Evolutionary conservation across 2,329 filamentous ascomycete species (phyloP), one percentile per base, ranked within the genome.

Genomic region (Ilyonectria robusta): DNA sequence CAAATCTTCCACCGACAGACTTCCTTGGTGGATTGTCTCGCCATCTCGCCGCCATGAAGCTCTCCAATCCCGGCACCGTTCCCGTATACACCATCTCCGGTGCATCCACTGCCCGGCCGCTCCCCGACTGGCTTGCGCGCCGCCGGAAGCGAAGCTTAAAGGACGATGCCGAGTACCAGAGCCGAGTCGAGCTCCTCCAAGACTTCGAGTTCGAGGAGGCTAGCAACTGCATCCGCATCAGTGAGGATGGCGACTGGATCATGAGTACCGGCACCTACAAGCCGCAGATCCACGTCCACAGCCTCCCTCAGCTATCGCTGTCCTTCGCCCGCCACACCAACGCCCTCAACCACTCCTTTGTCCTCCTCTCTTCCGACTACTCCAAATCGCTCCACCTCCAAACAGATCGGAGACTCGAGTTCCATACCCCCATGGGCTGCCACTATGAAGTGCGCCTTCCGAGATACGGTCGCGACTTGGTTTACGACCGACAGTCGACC

Each of bases 131-230:
- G 95, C 92, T 99, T 67, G 93, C 94, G 37, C 89, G 94, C 72
- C 92, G 94, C 75, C 88, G 95, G 79, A 98, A 98, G 86, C 89
- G 93, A 79, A 97, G 93, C 78, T 84, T 98, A 74, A 98, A 98
- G 82, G 91, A 95, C 73, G 95, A 98, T 78, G 87, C 93, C 67
- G 95, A 98, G 78, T 98, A 95, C 82, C 92, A 95, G 70, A 97
- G 94, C 80, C 92, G 96, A 72, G 92, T 99, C 74, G 96, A 99
- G 81, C 86, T 99, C 64, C 88, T 99, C 42, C 96, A 99, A 77
- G 96, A 99, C 78, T 99, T 99, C 80, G 95, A 97, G 78, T 98
- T 99, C 76, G 95, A 98, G 76, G 95, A 97, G 82, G 95, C 97
- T 46, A 97, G 94, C 78, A 90, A 92, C 73, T 98, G 95, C 78